Conservation (phyloP, 352 stramenopile species). For the Globisporangium takayamanum region DNA sequence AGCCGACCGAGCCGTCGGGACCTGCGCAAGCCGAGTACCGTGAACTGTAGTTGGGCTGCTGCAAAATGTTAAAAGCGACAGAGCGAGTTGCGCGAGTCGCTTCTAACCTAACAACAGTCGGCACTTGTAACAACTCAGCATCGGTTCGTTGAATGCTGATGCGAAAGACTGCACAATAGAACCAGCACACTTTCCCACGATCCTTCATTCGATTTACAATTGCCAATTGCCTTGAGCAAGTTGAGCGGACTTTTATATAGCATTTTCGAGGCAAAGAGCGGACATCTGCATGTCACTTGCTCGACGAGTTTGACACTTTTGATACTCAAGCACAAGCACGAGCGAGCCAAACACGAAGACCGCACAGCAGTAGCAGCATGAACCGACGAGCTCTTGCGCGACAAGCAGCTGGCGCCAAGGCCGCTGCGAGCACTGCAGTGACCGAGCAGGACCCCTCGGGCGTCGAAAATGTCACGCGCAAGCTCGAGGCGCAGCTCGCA, state of each 20-base stretch:
- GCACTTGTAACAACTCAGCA: not conserved
- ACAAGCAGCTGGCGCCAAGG: slow-evolving; percentile 23
- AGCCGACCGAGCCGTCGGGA: slow-evolving; percentile 24
- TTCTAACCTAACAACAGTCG: not conserved
- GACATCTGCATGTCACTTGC: not conserved
- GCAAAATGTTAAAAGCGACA: not conserved
- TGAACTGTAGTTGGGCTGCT: slow-evolving; percentile 39
- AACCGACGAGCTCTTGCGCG: slow-evolving; percentile 68
- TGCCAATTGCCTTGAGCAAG: not conserved
- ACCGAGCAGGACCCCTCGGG: slow-evolving; percentile 32
- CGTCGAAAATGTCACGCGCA: slow-evolving; percentile 72
- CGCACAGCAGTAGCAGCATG: slow-evolving; percentile 23
- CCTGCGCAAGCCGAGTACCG: slow-evolving; percentile 74
- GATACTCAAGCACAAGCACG: too few species aligned
- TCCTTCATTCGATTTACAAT: not conserved
- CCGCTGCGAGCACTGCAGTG: slow-evolving; percentile 2
- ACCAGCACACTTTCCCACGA: not conserved
- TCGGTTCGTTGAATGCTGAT: not conserved
- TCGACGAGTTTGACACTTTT: not conserved
- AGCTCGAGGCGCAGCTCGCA: slow-evolving; percentile 63
- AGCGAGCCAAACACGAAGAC: not conserved
- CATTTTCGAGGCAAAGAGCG: not conserved
- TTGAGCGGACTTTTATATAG: not conserved
- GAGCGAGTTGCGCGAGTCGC: not conserved
- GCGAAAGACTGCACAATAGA: not conserved